Base-by-base conservation (phyloP, 352 stramenopile species). In the Nothophytophthora sp. region DNA sequence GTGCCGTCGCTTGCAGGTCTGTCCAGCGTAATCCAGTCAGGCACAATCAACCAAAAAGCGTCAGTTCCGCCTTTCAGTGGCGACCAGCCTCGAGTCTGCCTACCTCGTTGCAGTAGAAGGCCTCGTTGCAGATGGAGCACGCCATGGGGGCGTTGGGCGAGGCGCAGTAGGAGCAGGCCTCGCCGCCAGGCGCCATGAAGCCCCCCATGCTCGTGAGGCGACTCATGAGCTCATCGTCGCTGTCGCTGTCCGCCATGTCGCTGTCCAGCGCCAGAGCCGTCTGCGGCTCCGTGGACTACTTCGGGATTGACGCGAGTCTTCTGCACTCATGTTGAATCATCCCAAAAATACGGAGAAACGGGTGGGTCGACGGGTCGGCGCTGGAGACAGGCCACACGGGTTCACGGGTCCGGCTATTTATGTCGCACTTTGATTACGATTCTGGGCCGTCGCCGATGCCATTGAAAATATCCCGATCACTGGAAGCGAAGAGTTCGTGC, bases 151-250 rank as follows among this genome's bases (percentile, higher is more conserved):
- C 80, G 43, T 86, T 71, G 27, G 69, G 58, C 45, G 76, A 60
- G 4, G 62, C 70, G 45, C 84, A 95, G 67, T 92, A 89, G n/a
- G 68, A 65, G 58, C 84, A 95, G 48, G 90, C 70, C 52, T 88
- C 77, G 13, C 70, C 41, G 40, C 62, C 57, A 3, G 32, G 42
- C 24, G 5, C 41, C 20, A 54, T 42, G 27, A 81, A 74, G 28
- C 63, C 55, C 50, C 42, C 50, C 58, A 73, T 59, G 38, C 63
- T 76, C 19, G 68, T 76, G 28, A 92, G 74, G 22, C 73, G 69
- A 46, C 49, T 86, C 81, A 95, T 90, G 56, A 95, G 78, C 64
- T 95, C 84, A 49, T 95, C 84, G 49, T 92, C 84, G 73, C 84
- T 95, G 73, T 95, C 81, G 67, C 76, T 95, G 63, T 95, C 81